These are phyloP conservation scores for Myxozyma sirexii DNA, from an alignment of 805 yeast species.

Conservation along the genomic window DNA sequence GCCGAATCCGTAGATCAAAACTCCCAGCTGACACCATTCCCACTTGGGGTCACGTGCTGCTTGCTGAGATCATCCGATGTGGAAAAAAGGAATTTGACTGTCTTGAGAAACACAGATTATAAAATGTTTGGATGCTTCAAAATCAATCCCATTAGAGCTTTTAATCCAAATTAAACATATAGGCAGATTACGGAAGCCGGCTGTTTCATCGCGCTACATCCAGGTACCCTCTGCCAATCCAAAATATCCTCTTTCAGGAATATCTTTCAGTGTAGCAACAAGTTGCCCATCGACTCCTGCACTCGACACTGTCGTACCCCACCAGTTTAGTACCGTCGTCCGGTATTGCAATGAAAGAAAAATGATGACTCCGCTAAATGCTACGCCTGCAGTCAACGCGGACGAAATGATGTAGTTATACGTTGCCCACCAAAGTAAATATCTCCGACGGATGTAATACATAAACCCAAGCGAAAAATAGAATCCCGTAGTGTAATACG, in stretches of 20 bases:
- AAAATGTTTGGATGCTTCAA: too few species aligned
- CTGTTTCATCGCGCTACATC: too few species aligned
- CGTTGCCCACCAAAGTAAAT: conserved; percentile 72
- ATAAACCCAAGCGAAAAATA: conserved; percentile 62
- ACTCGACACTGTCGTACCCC: conserved; percentile 55
- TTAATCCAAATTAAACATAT: too few species aligned
- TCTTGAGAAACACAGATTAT: too few species aligned
- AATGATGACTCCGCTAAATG: conserved; percentile 60
- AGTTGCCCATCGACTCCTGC: conserved; percentile 21
- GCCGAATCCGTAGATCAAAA: too few species aligned
- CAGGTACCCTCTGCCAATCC: conserved; percentile 1
- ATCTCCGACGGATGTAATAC: conserved; percentile 56
- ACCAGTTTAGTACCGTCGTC: conserved; percentile 54
- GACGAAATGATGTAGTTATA: conserved; percentile 68
- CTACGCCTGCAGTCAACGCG: conserved; percentile 67
- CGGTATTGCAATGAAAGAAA: conserved; percentile 54
- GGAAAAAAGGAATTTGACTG: too few species aligned
- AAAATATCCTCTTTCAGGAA: conserved; percentile 18
- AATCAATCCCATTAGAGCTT: too few species aligned
- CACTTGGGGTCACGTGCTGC: too few species aligned
- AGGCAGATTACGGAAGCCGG: too few species aligned
- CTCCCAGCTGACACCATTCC: too few species aligned
- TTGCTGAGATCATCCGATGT: too few species aligned
- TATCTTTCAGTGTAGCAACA: conserved; percentile 3
- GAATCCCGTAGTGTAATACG: conserved; percentile 75